A percentile compares a stretch with the other conserved stretches of the same genome.
phyloP scores from a whole-genome alignment of 495 filamentous ascomycete species.

The Daldinia concentrica region DNA sequence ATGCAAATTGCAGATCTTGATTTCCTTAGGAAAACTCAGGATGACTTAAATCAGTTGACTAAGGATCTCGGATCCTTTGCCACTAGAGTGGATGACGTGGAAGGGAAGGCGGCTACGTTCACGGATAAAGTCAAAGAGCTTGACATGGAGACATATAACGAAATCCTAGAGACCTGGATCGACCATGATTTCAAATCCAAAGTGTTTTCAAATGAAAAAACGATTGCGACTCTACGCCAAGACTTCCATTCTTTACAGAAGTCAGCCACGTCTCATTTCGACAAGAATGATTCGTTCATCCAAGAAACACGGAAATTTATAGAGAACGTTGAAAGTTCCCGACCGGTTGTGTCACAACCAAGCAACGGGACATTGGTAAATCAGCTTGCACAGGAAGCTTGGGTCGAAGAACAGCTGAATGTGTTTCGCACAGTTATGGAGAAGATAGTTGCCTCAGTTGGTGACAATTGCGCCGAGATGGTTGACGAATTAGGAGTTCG shows the following conservation, averaged over 20 bases:
- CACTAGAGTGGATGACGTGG: conserved; percentile 16
- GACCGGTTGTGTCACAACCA: background rate
- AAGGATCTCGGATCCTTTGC: conserved; percentile 17
- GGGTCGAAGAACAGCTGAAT: conserved; percentile 22
- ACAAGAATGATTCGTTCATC: conserved; percentile 8
- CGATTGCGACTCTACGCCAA: conserved; percentile 4
- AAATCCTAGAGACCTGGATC: conserved; percentile 39
- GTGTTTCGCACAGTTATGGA: conserved; percentile 1
- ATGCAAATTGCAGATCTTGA: conserved; percentile 7
- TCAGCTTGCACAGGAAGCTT: background rate
- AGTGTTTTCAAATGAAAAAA: conserved; percentile 21
- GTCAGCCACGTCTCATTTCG: conserved; percentile 1
- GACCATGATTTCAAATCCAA: conserved; percentile 40
- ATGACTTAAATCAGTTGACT: conserved; percentile 8
- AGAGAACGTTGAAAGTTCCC: background rate
- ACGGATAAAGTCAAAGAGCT: conserved; percentile 40
- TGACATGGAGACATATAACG: conserved; percentile 37
- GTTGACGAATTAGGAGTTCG: conserved; percentile 27
- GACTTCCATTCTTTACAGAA: conserved; percentile 11
- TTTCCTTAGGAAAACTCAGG: background rate
- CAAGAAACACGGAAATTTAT: conserved; percentile 7
- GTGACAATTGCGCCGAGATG: conserved; percentile 30
- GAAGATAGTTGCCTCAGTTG: conserved; percentile 17
- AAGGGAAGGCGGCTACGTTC: conserved; percentile 8
- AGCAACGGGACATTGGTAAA: background rate